A percentile compares a stretch with the other conserved stretches of the same genome.
These are phyloP conservation scores for Haplosporangium sp. DNA, from an alignment of 371 early-diverging fungal species.

Conservation along the genomic window DNA sequence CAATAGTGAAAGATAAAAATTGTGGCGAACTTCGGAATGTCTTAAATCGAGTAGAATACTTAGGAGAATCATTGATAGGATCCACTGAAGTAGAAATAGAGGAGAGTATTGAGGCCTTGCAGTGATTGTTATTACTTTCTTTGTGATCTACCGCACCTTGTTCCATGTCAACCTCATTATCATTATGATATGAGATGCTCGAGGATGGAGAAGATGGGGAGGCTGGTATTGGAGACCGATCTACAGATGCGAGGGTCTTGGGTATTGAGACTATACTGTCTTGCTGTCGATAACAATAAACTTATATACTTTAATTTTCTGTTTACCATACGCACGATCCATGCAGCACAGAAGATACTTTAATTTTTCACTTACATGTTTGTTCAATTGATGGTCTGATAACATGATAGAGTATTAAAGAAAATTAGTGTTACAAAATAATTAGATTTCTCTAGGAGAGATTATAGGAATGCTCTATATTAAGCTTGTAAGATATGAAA, in stretches of 20 bases:
- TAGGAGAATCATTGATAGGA: neutral
- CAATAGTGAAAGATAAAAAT: slow-evolving; percentile 40
- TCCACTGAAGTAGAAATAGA: neutral
- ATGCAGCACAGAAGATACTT: neutral
- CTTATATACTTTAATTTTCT: neutral
- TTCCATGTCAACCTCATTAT: slow-evolving; percentile 7
- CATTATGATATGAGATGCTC: neutral
- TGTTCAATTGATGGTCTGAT: neutral
- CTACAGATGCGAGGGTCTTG: neutral
- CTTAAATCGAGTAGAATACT: slow-evolving; percentile 5
- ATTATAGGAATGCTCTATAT: no score
- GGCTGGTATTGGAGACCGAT: neutral
- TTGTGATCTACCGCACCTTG: slow-evolving; percentile 4
- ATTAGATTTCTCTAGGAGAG: no score
- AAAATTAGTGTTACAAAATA: neutral
- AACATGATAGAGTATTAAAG: neutral
- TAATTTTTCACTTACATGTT: neutral
- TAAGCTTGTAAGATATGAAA: no score
- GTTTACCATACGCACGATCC: neutral
- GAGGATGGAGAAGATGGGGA: neutral
- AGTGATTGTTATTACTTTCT: neutral
- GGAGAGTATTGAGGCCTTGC: neutral
- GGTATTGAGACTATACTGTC: neutral
- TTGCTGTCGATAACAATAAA: neutral
- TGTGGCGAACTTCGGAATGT: slow-evolving; percentile 22